A percentile compares a stretch with the other conserved stretches of the same genome.
Evolutionary conservation across 768 basidiomycete species (phyloP).

Genomic region (Serendipita indica): DNA sequence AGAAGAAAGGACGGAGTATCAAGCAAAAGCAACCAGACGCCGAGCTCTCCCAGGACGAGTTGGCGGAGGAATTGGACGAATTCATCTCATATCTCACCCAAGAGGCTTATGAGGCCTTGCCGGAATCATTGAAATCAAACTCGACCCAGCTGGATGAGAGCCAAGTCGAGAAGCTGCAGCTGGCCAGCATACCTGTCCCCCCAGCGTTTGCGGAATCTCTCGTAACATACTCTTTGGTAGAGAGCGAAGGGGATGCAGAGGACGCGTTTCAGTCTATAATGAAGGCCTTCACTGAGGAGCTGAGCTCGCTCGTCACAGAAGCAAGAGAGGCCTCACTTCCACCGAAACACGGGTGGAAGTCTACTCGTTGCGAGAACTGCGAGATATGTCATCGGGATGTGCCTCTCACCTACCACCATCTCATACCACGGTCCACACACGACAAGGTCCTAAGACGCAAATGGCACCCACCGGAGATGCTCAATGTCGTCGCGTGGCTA

Average conservation of each 20-base stretch:
- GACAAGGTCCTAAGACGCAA: conserved; percentile 40
- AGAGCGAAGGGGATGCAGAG: conserved; percentile 24
- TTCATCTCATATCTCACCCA: conserved; percentile 37
- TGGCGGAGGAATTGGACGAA: conserved; percentile 31
- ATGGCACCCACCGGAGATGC: conserved; percentile 38
- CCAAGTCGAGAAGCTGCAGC: conserved; percentile 23
- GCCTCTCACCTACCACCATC: conserved; percentile 45
- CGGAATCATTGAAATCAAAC: conserved; percentile 23
- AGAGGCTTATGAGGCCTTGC: conserved; percentile 35
- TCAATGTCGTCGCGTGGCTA: conserved; percentile 47
- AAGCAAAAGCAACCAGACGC: neutral
- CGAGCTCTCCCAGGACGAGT: neutral
- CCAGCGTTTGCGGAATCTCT: conserved; percentile 35
- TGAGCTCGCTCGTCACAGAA: neutral
- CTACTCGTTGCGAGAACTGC: conserved; percentile 37
- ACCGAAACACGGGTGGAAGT: conserved; percentile 39
- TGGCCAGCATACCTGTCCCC: conserved; percentile 27
- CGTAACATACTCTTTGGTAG: conserved; percentile 31
- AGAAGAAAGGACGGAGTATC: neutral
- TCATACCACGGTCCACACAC: conserved; percentile 41
- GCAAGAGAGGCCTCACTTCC: neutral
- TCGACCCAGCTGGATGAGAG: conserved; percentile 25
- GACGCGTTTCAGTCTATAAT: conserved; percentile 30
- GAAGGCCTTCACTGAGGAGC: conserved; percentile 26
- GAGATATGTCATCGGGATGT: conserved; percentile 45